Percentiles rank a stretch among this genome's conserved stretches.
Conservation (phyloP, 2,329 filamentous ascomycete genomes). For the Fusarium buharicum region DNA sequence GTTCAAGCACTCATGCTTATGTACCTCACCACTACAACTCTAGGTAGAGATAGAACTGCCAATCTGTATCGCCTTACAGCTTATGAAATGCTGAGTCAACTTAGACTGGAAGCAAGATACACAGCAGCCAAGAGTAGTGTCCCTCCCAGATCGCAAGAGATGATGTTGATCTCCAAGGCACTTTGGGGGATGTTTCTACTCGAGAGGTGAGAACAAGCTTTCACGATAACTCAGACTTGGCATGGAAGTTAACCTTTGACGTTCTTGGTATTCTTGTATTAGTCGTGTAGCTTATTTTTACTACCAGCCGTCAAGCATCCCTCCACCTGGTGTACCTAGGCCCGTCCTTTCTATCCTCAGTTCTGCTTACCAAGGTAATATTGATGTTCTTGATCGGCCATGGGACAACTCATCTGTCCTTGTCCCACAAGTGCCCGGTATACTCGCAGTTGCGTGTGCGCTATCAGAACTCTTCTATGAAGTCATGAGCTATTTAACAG, state of each 20-base stretch:
- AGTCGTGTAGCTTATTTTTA: constrained; percentile 14
- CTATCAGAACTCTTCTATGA: constrained; percentile 2
- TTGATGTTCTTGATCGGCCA: constrained; percentile 1
- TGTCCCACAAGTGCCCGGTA: constrained; percentile 1
- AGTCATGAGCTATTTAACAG: constrained; percentile 2
- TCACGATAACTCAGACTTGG: background rate
- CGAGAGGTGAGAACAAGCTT: constrained; percentile 2
- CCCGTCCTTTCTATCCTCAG: constrained; percentile 1
- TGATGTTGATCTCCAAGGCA: constrained; percentile 3
- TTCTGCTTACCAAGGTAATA: background rate
- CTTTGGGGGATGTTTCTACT: constrained; percentile 6
- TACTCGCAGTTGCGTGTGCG: background rate
- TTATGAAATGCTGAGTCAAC: constrained; percentile 2
- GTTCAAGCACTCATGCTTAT: constrained; percentile 3
- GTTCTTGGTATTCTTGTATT: too few relatives aligned
- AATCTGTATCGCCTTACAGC: background rate
- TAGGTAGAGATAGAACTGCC: background rate
- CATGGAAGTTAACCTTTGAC: background rate
- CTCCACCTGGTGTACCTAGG: background rate
- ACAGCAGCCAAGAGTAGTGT: background rate
- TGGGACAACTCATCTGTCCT: background rate
- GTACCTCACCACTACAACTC: background rate
- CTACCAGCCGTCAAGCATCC: background rate
- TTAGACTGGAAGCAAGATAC: background rate
- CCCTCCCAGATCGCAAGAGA: background rate